Base-by-base conservation (phyloP, 2,329 filamentous ascomycete genomes). In the Fusarium denticulatum region DNA sequence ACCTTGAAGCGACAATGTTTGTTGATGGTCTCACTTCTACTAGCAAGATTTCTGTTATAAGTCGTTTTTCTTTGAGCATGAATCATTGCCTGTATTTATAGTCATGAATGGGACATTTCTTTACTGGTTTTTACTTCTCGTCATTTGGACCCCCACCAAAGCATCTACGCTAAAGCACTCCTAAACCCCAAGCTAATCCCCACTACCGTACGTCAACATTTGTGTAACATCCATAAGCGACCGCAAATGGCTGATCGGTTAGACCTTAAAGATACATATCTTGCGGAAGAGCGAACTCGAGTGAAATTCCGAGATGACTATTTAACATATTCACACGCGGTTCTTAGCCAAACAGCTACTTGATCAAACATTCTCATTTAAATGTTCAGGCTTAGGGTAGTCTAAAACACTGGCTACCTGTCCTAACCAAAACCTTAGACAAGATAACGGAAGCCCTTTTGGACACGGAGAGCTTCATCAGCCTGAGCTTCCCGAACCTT, bases 391-490 rank as follows among this genome's bases (percentile, higher is more conserved):
- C 26, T 12, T 56, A 56, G 52, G 26, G 36, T 56, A 42, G 22
- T 30, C 6, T 1, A 18, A 30, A 20, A 24, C 24, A 20, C 20
- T 14, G 1, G 3, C 36, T 40, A 16, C 26, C 4, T 22, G 4
- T 13, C 20, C 5, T 11, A 55, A n/a, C 7, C 34, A 11, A 39
- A 12, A 26, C 42, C 49, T 67, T 82, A 86, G 40, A 86, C 76
- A 56, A 87, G 76, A 72, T 87, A 87, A 55, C 85, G 79, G 79
- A 86, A 87, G 34, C 84, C 85, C 78, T 84, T 85, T 58, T 80
- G 80, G 82, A 87, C 83, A 60, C 80, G 79, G 64, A 85, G 72
- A 7, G 84, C 83, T 49, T 87, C 84, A 28, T 88, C 83, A 1
- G 83, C 80, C 14, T 87, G 82, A 28, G 82, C 81, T 2, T 76